These are phyloP conservation scores for Penicillium sp. DNA, from an alignment of 2,329 filamentous ascomycete genomes.

Conservation along the genomic window DNA sequence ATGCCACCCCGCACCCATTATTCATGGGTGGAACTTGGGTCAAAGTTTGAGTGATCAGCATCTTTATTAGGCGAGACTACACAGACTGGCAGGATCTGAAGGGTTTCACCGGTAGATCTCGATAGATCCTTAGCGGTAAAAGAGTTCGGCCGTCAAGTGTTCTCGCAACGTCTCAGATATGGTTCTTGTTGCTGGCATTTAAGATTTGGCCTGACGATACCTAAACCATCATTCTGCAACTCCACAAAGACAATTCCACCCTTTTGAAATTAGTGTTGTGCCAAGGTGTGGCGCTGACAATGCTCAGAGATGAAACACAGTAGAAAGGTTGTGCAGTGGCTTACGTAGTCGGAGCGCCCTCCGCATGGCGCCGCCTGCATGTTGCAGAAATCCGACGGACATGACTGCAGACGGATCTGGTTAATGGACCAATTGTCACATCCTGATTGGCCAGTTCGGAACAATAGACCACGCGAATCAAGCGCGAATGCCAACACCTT, in stretches of 20 bases:
- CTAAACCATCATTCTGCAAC: neutral
- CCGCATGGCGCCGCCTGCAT: conserved; percentile 6
- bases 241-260: neutral
- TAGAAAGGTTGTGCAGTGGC: neutral
- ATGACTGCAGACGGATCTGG: neutral
- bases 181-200: neutral
- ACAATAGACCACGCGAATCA: neutral
- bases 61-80: neutral
- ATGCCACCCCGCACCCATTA: neutral
- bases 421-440: neutral
- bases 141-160: neutral
- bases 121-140: neutral
- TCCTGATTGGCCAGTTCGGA: conserved; percentile 1
- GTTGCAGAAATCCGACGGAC: conserved; percentile 5
- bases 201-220: neutral
- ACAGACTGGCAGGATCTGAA: neutral
- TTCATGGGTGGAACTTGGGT: neutral
- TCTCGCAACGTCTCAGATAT: neutral
- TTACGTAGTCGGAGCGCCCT: conserved; percentile 5
- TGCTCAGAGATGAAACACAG: neutral
- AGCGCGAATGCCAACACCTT: neutral
- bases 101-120: neutral
- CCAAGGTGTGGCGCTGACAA: neutral
- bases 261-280: neutral
- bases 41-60: neutral